These are phyloP conservation scores for Rhinocladiella mackenziei DNA, from an alignment of 2,329 filamentous ascomycete genomes.

Conservation along the genomic window DNA sequence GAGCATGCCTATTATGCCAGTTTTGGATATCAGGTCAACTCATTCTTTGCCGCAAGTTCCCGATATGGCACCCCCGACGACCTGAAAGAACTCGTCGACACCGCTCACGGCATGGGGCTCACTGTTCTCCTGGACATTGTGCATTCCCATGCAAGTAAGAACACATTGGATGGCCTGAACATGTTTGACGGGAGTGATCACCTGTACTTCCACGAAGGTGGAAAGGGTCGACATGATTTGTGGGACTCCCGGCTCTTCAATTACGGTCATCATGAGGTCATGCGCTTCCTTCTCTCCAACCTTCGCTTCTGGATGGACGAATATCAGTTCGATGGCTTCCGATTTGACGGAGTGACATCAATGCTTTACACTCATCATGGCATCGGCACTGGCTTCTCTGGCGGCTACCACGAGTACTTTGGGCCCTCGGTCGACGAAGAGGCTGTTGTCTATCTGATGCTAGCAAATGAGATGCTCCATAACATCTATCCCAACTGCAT, in stretches of 20 bases:
- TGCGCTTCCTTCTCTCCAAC: constrained; percentile 94
- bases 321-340: constrained; percentile 93
- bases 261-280: constrained; percentile 88
- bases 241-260: constrained; percentile 99
- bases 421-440: constrained; percentile 85
- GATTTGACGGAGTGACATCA: constrained; percentile 96
- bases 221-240: constrained; percentile 78
- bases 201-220: constrained; percentile 88
- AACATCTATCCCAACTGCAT: constrained; percentile 81
- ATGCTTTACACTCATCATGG: constrained; percentile 97
- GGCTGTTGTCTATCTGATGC: constrained; percentile 88
- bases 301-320: constrained; percentile 99
- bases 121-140: constrained; percentile 92
- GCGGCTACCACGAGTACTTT: constrained; percentile 98
- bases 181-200: constrained; percentile 94
- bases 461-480: constrained; percentile 95
- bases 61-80: constrained; percentile 92
- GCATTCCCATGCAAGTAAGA: constrained; percentile 97
- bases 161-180: constrained; percentile 90
- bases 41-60: constrained; percentile 96
- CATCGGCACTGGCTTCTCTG: constrained; percentile 97
- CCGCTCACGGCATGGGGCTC: constrained; percentile 84
- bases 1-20: constrained; percentile 99
- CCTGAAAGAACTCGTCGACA: constrained; percentile 93
- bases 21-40: constrained; percentile 98